These are phyloP conservation scores for Nymphaea colorata DNA, from an alignment of 164 flowering plant species.

Conservation along the genomic window DNA sequence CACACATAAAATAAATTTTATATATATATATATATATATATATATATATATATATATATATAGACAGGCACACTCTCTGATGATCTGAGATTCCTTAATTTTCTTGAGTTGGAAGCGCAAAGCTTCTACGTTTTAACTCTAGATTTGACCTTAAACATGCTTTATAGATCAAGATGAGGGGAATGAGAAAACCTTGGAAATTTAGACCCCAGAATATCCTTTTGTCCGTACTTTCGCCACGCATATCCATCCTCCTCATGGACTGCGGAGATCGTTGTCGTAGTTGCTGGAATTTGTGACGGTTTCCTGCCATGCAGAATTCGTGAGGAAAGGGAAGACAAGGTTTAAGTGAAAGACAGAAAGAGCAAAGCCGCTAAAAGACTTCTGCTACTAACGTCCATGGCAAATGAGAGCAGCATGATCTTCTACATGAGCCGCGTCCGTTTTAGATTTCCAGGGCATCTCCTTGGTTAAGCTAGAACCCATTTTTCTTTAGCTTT, in stretches of 20 bases:
- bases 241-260: constrained; percentile 32
- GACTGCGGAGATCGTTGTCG: neutral
- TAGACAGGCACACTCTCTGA: neutral
- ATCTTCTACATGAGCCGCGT: no score
- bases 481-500: no score
- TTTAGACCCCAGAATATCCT: constrained; percentile 33
- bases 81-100: neutral
- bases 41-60: neutral
- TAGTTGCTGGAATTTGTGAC: neutral
- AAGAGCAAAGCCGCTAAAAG: neutral
- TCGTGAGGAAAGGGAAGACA: no score
- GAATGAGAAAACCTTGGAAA: constrained; percentile 32
- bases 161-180: neutral
- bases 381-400: neutral
- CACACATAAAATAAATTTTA: no score
- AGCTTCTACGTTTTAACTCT: neutral
- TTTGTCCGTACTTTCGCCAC: constrained; percentile 35
- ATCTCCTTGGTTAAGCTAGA: no score
- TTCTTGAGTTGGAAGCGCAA: neutral
- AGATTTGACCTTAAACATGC: neutral
- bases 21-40: no score
- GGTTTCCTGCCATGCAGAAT: neutral
- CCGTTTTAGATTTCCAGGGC: no score
- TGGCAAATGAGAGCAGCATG: no score
- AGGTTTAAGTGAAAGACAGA: no score